Percentiles rank a stretch among this genome's conserved stretches.
phyloP scores from a whole-genome alignment of 2,329 filamentous ascomycete genomes.

The Botrytis squamosa region DNA sequence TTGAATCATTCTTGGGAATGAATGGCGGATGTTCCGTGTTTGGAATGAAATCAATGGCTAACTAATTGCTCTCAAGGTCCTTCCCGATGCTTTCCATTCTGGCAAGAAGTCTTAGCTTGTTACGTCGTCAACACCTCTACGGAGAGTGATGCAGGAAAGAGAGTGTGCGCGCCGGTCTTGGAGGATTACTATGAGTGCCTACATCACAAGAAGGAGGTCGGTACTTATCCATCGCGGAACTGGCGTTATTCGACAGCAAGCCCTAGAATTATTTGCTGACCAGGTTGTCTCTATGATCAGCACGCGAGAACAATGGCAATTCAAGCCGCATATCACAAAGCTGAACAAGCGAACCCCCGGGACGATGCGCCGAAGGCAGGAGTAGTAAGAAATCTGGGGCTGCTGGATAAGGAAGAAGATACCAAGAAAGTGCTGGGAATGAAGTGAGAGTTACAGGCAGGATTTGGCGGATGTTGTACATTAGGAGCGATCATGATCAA shows the following conservation, averaged over 20 bases:
- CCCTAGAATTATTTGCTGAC: constrained; percentile 6
- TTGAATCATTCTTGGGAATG: not conserved
- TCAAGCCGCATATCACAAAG: constrained; percentile 81
- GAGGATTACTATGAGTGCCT: constrained; percentile 99
- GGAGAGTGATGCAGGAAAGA: constrained; percentile 77
- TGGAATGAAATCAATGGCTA: constrained; percentile 29
- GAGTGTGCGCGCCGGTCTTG: constrained; percentile 78
- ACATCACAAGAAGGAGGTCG: constrained; percentile 98
- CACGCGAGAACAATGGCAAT: constrained; percentile 74
- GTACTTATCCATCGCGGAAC: constrained; percentile 33
- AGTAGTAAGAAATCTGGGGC: constrained; percentile 82
- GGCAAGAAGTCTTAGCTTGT: constrained; percentile 98
- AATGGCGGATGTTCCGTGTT: not conserved
- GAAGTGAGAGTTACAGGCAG: constrained; percentile 32
- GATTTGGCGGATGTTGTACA: constrained; percentile 33
- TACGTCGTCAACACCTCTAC: constrained; percentile 90
- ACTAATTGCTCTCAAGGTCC: constrained; percentile 30
- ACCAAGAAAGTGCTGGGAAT: constrained; percentile 55
- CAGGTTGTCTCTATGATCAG: constrained; percentile 40
- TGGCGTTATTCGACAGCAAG: not conserved
- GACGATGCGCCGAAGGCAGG: constrained; percentile 80
- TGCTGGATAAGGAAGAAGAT: constrained; percentile 82
- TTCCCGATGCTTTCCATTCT: constrained; percentile 94
- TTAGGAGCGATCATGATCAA: constrained; percentile 29
- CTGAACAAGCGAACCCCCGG: constrained; percentile 70